Evolutionary conservation across 2,329 filamentous ascomycete species (phyloP).

Genomic region (Pezizomycotina sp.): DNA sequence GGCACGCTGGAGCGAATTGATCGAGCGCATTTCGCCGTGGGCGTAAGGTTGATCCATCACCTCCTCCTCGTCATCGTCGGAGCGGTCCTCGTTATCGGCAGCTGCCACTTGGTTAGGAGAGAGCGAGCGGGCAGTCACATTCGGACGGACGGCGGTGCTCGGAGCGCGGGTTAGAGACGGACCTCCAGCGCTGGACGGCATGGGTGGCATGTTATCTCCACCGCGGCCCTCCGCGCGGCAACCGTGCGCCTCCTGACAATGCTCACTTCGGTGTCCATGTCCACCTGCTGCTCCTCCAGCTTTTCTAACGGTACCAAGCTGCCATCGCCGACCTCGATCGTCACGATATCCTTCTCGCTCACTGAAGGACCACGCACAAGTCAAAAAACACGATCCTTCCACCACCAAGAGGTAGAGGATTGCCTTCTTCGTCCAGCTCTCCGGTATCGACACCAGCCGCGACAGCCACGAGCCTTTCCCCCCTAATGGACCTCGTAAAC

Average conservation of each 20-base stretch:
- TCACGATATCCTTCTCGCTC: conserved; percentile 42
- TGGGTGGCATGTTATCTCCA: conserved; percentile 13
- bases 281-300: conserved; percentile 55
- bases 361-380: conserved; percentile 45
- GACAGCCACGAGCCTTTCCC: conserved; percentile 49
- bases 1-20: conserved; percentile 22
- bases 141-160: background rate
- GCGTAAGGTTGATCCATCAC: conserved; percentile 23
- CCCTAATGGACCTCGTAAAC: conserved; percentile 42
- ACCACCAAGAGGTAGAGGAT: conserved; percentile 59
- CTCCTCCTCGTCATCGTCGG: conserved; percentile 21
- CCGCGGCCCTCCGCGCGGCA: conserved; percentile 2
- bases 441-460: conserved; percentile 47
- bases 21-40: conserved; percentile 23
- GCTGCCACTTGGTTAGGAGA: conserved; percentile 7
- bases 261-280: conserved; percentile 62
- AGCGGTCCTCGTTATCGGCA: conserved; percentile 2
- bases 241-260: conserved; percentile 60
- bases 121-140: conserved; percentile 1
- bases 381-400: conserved; percentile 57
- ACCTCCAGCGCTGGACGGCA: conserved; percentile 5
- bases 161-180: background rate
- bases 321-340: conserved; percentile 56
- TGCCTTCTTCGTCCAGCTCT: conserved; percentile 37
- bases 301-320: conserved; percentile 41